phyloP scores from a whole-genome alignment of 176 grass and related monocot species.

The Melocanna baccifera region DNA sequence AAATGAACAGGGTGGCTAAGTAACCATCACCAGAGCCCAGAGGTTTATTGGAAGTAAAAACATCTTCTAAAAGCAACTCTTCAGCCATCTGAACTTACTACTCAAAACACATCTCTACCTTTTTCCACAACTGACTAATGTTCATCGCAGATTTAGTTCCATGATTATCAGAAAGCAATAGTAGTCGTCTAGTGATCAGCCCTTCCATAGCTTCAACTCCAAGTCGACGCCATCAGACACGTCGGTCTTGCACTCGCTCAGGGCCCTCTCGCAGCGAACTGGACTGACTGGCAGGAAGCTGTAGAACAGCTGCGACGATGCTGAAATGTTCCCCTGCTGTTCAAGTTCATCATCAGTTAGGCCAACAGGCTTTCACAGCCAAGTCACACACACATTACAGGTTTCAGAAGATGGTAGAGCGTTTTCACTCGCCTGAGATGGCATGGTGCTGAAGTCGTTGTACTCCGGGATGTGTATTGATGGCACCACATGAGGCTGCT shows the following conservation, averaged over 20 bases:
- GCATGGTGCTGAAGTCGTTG: constrained; percentile 37
- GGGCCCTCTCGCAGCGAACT: constrained; percentile 34
- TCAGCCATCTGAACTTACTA: constrained; percentile 23
- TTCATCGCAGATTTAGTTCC: neutral
- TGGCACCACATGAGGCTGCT: constrained; percentile 34
- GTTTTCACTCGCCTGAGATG: constrained; percentile 44
- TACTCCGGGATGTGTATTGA: constrained; percentile 21
- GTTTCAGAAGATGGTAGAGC: constrained; percentile 21
- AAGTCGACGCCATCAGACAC: constrained; percentile 54
- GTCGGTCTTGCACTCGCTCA: constrained; percentile 26
- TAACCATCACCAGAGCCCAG: neutral
- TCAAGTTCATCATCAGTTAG: constrained; percentile 15
- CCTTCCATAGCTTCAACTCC: constrained; percentile 62
- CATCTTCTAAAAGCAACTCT: neutral
- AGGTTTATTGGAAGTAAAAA: constrained; percentile 33
- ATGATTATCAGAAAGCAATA: neutral
- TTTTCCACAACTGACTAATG: neutral
- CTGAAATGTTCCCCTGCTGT: constrained; percentile 7
- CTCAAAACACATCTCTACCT: constrained; percentile 1
- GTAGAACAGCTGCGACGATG: constrained; percentile 42
- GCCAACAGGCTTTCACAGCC: neutral
- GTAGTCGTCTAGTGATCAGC: neutral
- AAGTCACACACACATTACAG: constrained; percentile 2
- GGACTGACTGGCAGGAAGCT: constrained; percentile 57
- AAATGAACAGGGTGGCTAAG: constrained; percentile 3